Percentiles rank a stretch among this genome's conserved stretches.
These are phyloP conservation scores for Wickerhamiella nectarea DNA, from an alignment of 805 yeast species.

Conservation along the genomic window DNA sequence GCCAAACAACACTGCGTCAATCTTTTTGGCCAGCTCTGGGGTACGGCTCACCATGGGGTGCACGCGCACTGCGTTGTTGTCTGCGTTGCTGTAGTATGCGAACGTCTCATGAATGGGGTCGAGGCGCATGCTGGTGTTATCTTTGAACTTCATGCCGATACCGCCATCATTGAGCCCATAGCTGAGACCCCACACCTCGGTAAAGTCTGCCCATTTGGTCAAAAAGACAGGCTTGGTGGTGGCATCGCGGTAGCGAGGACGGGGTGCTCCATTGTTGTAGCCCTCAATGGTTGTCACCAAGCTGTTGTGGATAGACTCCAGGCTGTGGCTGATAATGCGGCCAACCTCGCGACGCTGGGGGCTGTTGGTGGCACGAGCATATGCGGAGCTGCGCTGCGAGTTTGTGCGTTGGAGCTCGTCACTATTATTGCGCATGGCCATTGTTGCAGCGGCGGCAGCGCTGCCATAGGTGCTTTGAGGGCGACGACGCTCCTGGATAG, in stretches of 20 bases:
- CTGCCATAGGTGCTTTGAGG: conserved; percentile 2
- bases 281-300: neutral
- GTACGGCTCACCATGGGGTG: conserved; percentile 31
- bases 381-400: neutral
- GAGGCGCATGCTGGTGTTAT: conserved; percentile 63
- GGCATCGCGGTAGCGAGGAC: neutral
- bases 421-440: conserved; percentile 1
- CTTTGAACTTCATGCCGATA: conserved; percentile 81
- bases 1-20: conserved; percentile 78
- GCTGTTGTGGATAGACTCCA: neutral
- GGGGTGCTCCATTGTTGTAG: neutral
- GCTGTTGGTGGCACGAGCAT: too few relatives aligned
- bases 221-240: conserved; percentile 43
- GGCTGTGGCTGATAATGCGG: neutral
- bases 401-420: neutral
- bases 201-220: conserved; percentile 96
- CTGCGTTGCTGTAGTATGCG: conserved; percentile 50
- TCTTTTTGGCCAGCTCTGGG: conserved; percentile 35
- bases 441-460: conserved; percentile 3
- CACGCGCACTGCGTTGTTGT: conserved; percentile 22
- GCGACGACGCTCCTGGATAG: conserved; percentile 3
- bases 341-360: conserved; percentile 3
- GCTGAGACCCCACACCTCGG: conserved; percentile 89
- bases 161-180: conserved; percentile 83
- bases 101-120: conserved; percentile 39